Conservation (phyloP, 73 alveolate genomes). For the Effrenium voratum region DNA sequence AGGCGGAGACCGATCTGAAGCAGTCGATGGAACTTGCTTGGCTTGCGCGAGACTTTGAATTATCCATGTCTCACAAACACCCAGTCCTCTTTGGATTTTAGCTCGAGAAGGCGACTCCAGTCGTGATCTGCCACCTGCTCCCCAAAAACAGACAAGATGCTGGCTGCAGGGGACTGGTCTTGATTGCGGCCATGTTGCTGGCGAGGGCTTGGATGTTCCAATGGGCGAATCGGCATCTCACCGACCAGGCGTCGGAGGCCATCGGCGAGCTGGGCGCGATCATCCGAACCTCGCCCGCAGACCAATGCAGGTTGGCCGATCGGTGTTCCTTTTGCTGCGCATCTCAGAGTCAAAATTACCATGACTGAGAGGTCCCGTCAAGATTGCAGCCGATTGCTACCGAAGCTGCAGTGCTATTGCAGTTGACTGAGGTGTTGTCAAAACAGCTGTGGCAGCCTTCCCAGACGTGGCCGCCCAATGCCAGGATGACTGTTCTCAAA, state of each 20-base stretch:
- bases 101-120: too few species aligned
- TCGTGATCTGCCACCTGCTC: neutral
- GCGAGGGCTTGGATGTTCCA: neutral
- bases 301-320: neutral
- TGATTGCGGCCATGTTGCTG: neutral
- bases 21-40: too few species aligned
- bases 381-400: too few species aligned
- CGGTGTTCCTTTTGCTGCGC: neutral
- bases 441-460: slow-evolving; percentile 69
- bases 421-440: slow-evolving; percentile 57
- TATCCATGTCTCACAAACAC: too few species aligned
- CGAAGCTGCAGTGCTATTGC: too few species aligned
- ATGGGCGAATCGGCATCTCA: neutral
- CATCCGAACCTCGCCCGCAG: neutral
- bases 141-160: neutral
- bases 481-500: neutral
- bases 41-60: too few species aligned
- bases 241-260: slow-evolving; percentile 52
- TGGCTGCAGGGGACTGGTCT: neutral
- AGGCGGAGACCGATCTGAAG: too few species aligned
- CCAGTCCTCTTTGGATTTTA: too few species aligned
- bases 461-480: slow-evolving; percentile 91
- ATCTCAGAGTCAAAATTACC: neutral
- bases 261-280: slow-evolving; percentile 84
- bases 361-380: too few species aligned